Conservation (phyloP, 2,329 filamentous ascomycete genomes). For the Parasarocladium wereldwijsianum region DNA sequence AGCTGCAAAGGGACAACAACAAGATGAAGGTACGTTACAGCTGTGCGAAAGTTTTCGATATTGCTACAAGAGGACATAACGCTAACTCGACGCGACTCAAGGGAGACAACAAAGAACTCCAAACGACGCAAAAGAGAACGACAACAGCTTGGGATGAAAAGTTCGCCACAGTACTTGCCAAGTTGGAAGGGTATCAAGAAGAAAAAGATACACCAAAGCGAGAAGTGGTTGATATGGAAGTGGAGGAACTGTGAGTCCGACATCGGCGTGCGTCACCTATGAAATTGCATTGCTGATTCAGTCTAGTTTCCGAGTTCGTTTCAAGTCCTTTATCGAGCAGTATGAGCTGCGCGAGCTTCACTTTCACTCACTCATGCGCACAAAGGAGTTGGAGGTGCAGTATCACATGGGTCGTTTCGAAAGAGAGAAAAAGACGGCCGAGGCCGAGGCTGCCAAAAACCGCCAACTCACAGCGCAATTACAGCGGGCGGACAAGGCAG, state of each 20-base stretch:
- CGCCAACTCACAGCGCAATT: conserved; percentile 83
- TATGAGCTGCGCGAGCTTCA: conserved; percentile 92
- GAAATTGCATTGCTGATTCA: conserved; percentile 7
- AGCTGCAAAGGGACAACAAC: conserved; percentile 94
- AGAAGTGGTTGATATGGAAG: conserved; percentile 68
- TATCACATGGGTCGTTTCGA: conserved; percentile 81
- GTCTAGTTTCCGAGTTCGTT: conserved; percentile 62
- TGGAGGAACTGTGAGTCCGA: conserved; percentile 70
- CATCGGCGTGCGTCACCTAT: no score
- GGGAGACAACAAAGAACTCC: conserved; percentile 87
- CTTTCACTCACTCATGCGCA: conserved; percentile 80
- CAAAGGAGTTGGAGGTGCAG: conserved; percentile 91
- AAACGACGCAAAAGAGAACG: conserved; percentile 72
- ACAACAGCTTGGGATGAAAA: conserved; percentile 74
- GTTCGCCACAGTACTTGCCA: conserved; percentile 63
- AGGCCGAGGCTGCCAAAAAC: conserved; percentile 64
- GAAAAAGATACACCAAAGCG: conserved; percentile 73
- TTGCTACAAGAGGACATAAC: not conserved
- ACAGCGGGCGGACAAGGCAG: conserved; percentile 89
- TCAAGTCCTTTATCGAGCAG: conserved; percentile 91
- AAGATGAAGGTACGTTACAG: conserved; percentile 72
- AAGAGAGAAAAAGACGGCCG: conserved; percentile 76
- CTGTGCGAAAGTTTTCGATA: not conserved
- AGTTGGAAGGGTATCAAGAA: conserved; percentile 78
- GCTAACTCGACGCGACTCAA: conserved; percentile 16